Evolutionary conservation across 495 filamentous ascomycete genomes (phyloP), one percentile per base, ranked within the genome.

Genomic region (Podospora didyma): DNA sequence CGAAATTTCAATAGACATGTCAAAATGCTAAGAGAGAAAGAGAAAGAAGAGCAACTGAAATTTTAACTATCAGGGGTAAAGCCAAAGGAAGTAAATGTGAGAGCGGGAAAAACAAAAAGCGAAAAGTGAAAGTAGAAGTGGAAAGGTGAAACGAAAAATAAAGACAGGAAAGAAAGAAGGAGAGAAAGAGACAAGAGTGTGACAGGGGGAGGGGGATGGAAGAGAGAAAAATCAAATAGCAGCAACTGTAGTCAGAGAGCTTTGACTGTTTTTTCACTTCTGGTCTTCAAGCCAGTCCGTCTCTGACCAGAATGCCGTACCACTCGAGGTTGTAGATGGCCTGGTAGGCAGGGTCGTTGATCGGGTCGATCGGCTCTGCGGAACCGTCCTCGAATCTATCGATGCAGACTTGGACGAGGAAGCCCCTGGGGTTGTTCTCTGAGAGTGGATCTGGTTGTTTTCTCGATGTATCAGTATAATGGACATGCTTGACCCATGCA

Each of bases 321-420:
- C 24, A 31, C 46, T 49, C 34, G 4, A 51, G 31, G 12, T 4
- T 22, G 1, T 39, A 7, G 19, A 41, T 51, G 26, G 31, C 12
- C 31, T 22, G 16, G 11, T 14, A n/a, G 12, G 21, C 2, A 7
- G n/a, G 31, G 16, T 28, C 49, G 21, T 11, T 51, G 2, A 7
- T 20, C 49, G 20, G 16, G 7, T 39, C 24, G 31, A 11, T 11
- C 7, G 2, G 9, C 17, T 21, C 17, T 7, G 16, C 19, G 19
- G 28, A 10, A 19, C 3, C 14, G 49, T 16, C 35, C 17, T 21
- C n/a, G 17, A 7, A 31, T 31, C 26, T 28, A 0, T 70, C 68
- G 11, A 52, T 20, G 34, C 55, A 59, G 7, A 71, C 57, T 1
- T 64, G 49, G 37, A 69, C 55, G 42, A 71, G 46, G 22, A 71